Percentiles rank a stretch among this genome's conserved stretches.
phyloP scores from a whole-genome alignment of 495 filamentous ascomycete species.

The Chaetomium cochliodes region DNA sequence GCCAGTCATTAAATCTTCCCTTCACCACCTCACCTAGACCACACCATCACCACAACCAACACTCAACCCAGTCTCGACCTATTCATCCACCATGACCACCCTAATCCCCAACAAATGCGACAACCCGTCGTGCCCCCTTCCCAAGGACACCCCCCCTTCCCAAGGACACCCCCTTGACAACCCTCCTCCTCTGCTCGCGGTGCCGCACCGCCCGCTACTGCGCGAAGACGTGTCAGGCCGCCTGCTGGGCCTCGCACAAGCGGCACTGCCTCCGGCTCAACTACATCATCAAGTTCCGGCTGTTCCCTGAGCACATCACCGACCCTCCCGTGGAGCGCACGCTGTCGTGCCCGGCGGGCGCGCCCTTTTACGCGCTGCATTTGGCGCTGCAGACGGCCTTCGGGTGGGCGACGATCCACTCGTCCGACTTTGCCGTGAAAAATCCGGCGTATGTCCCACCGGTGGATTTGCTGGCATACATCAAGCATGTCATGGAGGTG shows the following conservation, averaged over 20 bases:
- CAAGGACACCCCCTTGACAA: too few relatives aligned
- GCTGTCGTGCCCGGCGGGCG: conserved; percentile 35
- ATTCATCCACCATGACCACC: neutral
- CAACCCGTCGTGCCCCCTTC: conserved; percentile 13
- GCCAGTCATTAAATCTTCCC: too few relatives aligned
- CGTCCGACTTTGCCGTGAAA: conserved; percentile 28
- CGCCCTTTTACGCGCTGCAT: conserved; percentile 36
- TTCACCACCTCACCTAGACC: too few relatives aligned
- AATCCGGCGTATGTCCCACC: conserved; percentile 17
- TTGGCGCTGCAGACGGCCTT: conserved; percentile 37
- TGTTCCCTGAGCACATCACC: conserved; percentile 25
- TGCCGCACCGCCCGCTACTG: conserved; percentile 16
- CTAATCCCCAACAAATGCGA: conserved; percentile 3
- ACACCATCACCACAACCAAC: neutral
- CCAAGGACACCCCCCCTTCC: neutral
- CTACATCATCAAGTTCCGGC: conserved; percentile 31
- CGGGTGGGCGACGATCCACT: conserved; percentile 32
- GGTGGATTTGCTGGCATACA: neutral
- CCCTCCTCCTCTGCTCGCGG: conserved; percentile 18
- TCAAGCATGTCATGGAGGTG: neutral
- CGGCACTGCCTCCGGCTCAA: conserved; percentile 24
- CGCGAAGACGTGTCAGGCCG: conserved; percentile 20
- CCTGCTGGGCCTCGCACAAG: conserved; percentile 28
- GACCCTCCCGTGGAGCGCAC: conserved; percentile 36
- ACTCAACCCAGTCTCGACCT: neutral